Conservation (phyloP, 2,329 filamentous ascomycete species). For the Fusarium domesticum region DNA sequence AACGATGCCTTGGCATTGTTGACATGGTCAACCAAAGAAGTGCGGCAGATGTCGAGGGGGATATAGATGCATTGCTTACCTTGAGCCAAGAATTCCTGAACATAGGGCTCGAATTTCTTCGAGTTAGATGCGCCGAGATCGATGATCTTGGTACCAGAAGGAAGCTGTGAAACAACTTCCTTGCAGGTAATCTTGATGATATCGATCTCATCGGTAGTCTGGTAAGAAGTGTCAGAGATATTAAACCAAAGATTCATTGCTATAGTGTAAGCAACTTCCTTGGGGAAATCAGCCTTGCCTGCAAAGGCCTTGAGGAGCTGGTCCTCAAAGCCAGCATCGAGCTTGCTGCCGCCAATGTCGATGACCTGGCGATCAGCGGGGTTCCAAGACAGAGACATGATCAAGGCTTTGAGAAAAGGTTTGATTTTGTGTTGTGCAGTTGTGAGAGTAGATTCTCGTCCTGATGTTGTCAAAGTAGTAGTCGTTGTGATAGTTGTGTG, state of each 20-base stretch:
- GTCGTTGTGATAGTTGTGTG: too few species aligned
- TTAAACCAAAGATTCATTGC: constrained; percentile 21
- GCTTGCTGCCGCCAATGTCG: constrained; percentile 21
- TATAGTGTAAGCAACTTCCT: constrained; percentile 23
- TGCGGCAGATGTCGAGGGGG: constrained; percentile 12
- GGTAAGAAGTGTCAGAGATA: constrained; percentile 18
- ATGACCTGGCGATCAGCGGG: constrained; percentile 6
- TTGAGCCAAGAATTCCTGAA: constrained; percentile 13
- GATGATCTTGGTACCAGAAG: constrained; percentile 10
- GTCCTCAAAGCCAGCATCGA: constrained; percentile 5
- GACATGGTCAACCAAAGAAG: constrained; percentile 12
- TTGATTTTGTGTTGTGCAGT: not conserved
- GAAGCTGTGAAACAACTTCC: constrained; percentile 9
- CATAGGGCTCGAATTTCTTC: constrained; percentile 21
- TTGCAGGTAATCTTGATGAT: constrained; percentile 21
- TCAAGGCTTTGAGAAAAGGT: not conserved
- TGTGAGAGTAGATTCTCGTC: too few species aligned
- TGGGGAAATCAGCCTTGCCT: constrained; percentile 17
- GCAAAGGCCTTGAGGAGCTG: constrained; percentile 13
- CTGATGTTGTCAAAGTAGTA: too few species aligned
- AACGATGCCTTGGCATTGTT: constrained; percentile 9
- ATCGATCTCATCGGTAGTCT: constrained; percentile 11
- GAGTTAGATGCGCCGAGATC: constrained; percentile 24
- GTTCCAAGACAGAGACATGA: not conserved
- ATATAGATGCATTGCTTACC: constrained; percentile 16